Percentiles rank a stretch among this genome's conserved stretches.
Conservation (phyloP, 768 basidiomycete genomes). For the Boletus edulis region DNA sequence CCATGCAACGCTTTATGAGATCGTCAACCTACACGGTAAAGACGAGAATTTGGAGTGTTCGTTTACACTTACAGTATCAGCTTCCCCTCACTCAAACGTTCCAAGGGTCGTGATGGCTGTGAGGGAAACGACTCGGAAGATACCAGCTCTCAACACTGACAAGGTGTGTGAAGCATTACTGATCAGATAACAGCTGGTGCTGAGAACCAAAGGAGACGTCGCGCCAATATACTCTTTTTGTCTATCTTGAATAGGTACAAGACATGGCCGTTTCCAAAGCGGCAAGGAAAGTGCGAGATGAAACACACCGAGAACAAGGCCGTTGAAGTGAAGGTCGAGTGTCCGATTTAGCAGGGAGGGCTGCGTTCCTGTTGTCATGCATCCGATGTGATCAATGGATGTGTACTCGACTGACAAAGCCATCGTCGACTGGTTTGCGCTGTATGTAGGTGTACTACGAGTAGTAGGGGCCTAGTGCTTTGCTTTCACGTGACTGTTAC, state of each 20-base stretch:
- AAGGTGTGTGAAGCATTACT: slow-evolving; percentile 5
- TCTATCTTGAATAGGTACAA: not conserved
- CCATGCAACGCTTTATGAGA: not conserved
- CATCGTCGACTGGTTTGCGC: not conserved
- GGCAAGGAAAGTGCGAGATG: not conserved
- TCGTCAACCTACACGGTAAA: not conserved
- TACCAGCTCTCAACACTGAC: not conserved
- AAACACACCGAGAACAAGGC: slow-evolving; percentile 7
- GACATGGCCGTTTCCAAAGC: not conserved
- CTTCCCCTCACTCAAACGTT: not conserved
- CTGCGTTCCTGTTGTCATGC: not conserved
- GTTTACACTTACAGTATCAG: not conserved
- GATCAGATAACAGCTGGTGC: not conserved
- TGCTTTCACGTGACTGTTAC: slow-evolving; percentile 36
- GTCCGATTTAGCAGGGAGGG: not conserved
- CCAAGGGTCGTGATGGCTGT: not conserved
- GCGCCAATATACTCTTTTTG: not conserved
- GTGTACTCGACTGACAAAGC: not conserved
- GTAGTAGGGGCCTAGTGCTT: slow-evolving; percentile 10
- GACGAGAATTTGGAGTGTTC: not conserved
- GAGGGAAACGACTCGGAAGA: not conserved
- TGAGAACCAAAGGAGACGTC: not conserved
- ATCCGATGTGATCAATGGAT: not conserved
- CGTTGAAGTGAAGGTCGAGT: not conserved
- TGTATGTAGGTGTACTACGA: not conserved